Evolutionary conservation across 2,329 filamentous ascomycete genomes (phyloP), one percentile per base, ranked within the genome.

Genomic region (Huntiella abstrusa): DNA sequence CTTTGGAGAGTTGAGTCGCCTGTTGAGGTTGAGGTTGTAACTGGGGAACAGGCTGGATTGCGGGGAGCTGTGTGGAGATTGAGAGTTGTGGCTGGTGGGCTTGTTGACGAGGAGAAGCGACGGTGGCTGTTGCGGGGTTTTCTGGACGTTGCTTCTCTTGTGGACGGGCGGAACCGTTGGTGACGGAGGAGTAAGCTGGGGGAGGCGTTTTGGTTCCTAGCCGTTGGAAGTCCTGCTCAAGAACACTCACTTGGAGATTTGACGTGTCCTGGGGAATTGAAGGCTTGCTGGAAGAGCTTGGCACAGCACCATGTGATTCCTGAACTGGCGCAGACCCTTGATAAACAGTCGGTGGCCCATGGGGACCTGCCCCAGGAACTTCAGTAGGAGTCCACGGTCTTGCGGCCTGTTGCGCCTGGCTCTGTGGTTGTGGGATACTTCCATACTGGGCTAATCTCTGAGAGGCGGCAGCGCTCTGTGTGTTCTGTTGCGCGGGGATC

Each of bases 361-460:
- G 85, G 4, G 85, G 84, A 45, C 86, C 80, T 51, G 79, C 80
- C 32, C 85, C 86, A 1, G 87, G 86, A 48, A 78, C 72, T 59
- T 98, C 91, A 3, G 91, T 96, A 1, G 91, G 91, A 7, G 88
- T 96, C 91, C 88, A 96, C 28, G 87, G 87, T 41, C 88, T 73
- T 19, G 69, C 58, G 19, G 63, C 67, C 16, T 41, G 38, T 15
- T 34, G 45, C 12, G 16, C 5, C 11, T 47, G 38, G 4, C 28
- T 33, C 16, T 49, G 47, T 2, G 45, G 43, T n/a, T 45, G 64
- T 39, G 64, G 60, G 32, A 60, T 58, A 33, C 69, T 65, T 16
- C 70, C 73, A 59, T 94, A 95, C 50, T 91, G 83, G 34, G 84
- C 81, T 51, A 81, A 65, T 53, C 87, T 73, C 59, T 91, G 84